Evolutionary conservation across 768 basidiomycete genomes (phyloP), one percentile per base, ranked within the genome.

Genomic region (Xerocomellus chrysenteron): DNA sequence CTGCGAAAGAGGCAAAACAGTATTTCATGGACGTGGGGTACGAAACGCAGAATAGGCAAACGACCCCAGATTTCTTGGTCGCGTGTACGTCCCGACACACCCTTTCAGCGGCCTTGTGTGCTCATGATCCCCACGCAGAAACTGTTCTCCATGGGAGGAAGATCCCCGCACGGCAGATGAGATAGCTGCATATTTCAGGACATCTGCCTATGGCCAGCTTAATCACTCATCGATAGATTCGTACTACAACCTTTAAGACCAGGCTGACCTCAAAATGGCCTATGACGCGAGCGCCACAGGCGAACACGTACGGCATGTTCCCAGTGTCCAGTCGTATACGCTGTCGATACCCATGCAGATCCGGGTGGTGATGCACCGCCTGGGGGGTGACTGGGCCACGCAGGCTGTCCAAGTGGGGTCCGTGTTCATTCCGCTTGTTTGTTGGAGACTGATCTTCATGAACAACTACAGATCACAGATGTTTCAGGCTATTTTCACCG

Each of bases 91-190:
- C 33, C 24, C 13, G 84, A n/a, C 17, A 85, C 26, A 6, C 6
- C 16, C 8, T 17, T n/a, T 13, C 14, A 17, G 14, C 21, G 11
- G 14, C 11, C 39, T 48, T 33, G 1, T 7, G 2, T 26, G 7
- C 40, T 52, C 3, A 58, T 28, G 0, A 9, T 24, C 11, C 4
- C 19, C 10, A 5, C 19, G 1, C 35, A 59, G 84, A 82, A 9
- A 87, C 87, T 4, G 84, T 88, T 59, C 80, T 85, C 2, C 75
- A 75, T 21, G 83, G 78, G 0, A 85, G 89, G 46, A 80, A 76
- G 17, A 65, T 76, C 87, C 87, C 1, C 75, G 76, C 33, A 82
- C 82, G 0, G 78, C 87, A 1, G 74, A 69, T 3, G 85, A 88
- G 64, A 85, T 88, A 58, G 85, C 78, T 0, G 64, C 73, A 2